Evolutionary conservation across 148 eudicot genomes (phyloP).

Genomic region (Amaranthus palmeri): DNA sequence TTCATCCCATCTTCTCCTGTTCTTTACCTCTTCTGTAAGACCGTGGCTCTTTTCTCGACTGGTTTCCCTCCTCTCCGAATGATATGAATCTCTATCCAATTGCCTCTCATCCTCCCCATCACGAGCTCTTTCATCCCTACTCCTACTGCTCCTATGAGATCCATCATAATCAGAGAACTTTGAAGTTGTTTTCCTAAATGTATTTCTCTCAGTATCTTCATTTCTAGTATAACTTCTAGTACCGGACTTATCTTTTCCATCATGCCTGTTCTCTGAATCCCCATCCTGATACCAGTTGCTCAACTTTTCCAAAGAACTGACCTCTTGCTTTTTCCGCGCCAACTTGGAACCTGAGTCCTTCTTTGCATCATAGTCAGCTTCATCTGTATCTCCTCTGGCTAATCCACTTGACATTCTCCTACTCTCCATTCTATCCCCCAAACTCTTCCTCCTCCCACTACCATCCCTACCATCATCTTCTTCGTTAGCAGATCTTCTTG

Average conservation of each 20-base stretch:
- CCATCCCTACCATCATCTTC: conserved; percentile 65
- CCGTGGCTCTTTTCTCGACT: conserved; percentile 42
- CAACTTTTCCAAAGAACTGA: conserved; percentile 63
- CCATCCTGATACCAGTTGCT: conserved; percentile 88
- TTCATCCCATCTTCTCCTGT: conserved; percentile 59
- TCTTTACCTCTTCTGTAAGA: conserved; percentile 31
- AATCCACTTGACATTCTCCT: conserved; percentile 51
- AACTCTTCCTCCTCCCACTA: conserved; percentile 50
- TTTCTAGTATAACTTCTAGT: conserved; percentile 37
- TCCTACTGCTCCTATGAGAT: conserved; percentile 42
- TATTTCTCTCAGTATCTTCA: conserved; percentile 53
- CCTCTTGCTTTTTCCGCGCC: conserved; percentile 53
- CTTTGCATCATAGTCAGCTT: conserved; percentile 48
- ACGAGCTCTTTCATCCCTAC: conserved; percentile 40
- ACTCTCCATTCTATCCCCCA: conserved; percentile 54
- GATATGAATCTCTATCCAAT: conserved; percentile 38
- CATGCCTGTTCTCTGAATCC: conserved; percentile 55
- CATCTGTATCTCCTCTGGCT: conserved; percentile 56
- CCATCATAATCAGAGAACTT: conserved; percentile 51
- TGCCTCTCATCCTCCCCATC: conserved; percentile 45
- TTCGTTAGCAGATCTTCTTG: conserved; percentile 43
- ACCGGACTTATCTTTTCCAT: conserved; percentile 47
- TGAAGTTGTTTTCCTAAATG: conserved; percentile 35
- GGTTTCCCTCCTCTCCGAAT: conserved; percentile 39
- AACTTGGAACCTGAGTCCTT: conserved; percentile 52